Evolutionary conservation across 108 stramenopile species (phyloP).

Genomic region (Parmales sp.): DNA sequence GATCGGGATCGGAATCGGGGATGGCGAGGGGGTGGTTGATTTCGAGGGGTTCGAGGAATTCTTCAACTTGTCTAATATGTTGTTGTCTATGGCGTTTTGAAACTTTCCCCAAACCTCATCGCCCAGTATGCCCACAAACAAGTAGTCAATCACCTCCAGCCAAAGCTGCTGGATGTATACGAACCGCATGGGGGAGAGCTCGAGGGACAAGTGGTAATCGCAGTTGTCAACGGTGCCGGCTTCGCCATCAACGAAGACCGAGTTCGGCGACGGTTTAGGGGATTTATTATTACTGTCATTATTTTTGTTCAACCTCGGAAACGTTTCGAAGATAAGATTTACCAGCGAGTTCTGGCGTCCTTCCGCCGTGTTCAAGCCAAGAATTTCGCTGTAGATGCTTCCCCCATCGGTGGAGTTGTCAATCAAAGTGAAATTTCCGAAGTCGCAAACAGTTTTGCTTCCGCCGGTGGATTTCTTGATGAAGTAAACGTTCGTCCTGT

Average conservation of each 20-base stretch:
- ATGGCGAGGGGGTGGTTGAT: not conserved
- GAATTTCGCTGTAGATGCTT: conserved; percentile 48
- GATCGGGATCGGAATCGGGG: not conserved
- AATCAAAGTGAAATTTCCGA: conserved; percentile 45
- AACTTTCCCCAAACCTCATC: conserved; percentile 53
- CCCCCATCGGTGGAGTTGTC: conserved; percentile 33
- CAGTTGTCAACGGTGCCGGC: conserved; percentile 30
- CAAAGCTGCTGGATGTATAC: conserved; percentile 62
- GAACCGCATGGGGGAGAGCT: conserved; percentile 58
- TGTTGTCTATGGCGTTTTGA: not conserved
- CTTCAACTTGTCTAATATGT: not conserved
- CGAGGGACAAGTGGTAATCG: conserved; percentile 33
- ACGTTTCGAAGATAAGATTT: conserved; percentile 14
- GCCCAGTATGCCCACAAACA: conserved; percentile 61
- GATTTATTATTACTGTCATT: not conserved
- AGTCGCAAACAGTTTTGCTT: conserved; percentile 32
- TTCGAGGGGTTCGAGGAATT: not conserved
- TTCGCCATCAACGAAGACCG: conserved; percentile 9
- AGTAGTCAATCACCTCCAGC: conserved; percentile 69
- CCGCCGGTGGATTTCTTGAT: conserved; percentile 33
- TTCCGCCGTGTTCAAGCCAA: conserved; percentile 46
- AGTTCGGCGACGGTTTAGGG: not conserved
- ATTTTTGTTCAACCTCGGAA: not conserved
- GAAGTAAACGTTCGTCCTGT: conserved; percentile 35
- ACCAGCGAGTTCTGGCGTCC: conserved; percentile 12